phyloP scores from a whole-genome alignment of 177 flowering plant species.

The Telopea speciosissima region DNA sequence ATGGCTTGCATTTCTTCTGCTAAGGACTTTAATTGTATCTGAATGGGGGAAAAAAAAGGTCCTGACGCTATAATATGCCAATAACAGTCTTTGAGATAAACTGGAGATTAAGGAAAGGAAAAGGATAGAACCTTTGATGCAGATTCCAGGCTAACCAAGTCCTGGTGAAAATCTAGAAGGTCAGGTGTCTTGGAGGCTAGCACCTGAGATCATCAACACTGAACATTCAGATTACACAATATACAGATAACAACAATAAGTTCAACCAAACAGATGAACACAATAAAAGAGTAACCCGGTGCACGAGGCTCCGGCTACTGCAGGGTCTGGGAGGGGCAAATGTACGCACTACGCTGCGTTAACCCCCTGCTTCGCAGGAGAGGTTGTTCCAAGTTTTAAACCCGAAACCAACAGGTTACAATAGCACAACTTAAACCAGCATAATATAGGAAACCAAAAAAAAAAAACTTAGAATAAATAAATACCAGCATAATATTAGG shows the following conservation, averaged over 20 bases:
- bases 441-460: too few species aligned
- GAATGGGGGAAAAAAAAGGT: constrained; percentile 18
- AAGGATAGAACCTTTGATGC: constrained; percentile 63
- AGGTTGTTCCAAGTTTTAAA: too few species aligned
- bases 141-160: constrained; percentile 64
- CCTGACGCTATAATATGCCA: constrained; percentile 1
- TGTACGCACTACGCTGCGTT: too few species aligned
- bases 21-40: constrained; percentile 90
- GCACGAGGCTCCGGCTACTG: too few species aligned
- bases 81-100: constrained; percentile 2
- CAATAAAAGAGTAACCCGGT: too few species aligned
- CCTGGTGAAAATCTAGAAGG: constrained; percentile 69
- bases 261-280: background rate
- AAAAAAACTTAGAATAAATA: too few species aligned
- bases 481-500: too few species aligned
- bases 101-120: background rate
- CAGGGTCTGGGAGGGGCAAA: too few species aligned
- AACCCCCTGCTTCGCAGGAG: too few species aligned
- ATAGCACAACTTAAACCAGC: too few species aligned
- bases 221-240: background rate
- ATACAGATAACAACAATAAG: background rate
- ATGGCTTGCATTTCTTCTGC: constrained; percentile 99
- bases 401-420: too few species aligned
- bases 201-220: constrained; percentile 32
- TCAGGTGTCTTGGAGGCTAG: constrained; percentile 63